Evolutionary conservation across 106 monocot genomes (phyloP).

Genomic region (Allium fistulosum): DNA sequence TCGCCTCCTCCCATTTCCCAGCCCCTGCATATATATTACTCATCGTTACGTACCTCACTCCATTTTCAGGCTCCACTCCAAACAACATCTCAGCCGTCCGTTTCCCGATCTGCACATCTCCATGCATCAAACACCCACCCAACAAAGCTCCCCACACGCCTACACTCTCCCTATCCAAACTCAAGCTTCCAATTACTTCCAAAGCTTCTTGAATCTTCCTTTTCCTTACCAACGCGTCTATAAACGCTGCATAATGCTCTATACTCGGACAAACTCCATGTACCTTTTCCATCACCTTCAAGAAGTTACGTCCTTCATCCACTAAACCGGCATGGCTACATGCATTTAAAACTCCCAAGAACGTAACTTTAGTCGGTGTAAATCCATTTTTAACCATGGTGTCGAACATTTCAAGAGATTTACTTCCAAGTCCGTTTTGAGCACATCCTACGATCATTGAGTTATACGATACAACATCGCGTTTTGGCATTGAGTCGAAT

Average conservation of each 20-base stretch:
- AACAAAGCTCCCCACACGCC: constrained; percentile 63
- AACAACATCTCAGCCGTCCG: constrained; percentile 45
- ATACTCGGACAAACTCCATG: constrained; percentile 26
- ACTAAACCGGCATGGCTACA: constrained; percentile 60
- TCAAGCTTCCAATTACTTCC: constrained; percentile 31
- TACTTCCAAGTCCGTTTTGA: constrained; percentile 34
- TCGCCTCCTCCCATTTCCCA: constrained; percentile 53
- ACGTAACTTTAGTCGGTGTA: constrained; percentile 44
- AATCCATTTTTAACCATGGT: constrained; percentile 35
- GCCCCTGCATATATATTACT: constrained; percentile 62
- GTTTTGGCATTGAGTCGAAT: constrained; percentile 39
- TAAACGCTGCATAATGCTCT: constrained; percentile 53
- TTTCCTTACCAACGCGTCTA: constrained; percentile 52
- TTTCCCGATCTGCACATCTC: constrained; percentile 40
- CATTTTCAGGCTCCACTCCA: constrained; percentile 43
- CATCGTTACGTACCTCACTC: constrained; percentile 52
- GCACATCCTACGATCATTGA: constrained; percentile 59
- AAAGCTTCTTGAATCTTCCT: constrained; percentile 31
- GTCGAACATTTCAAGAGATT: constrained; percentile 34
- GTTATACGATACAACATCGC: constrained; percentile 64
- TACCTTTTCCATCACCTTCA: constrained; percentile 37
- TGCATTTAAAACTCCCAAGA: constrained; percentile 51
- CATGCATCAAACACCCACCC: constrained; percentile 53
- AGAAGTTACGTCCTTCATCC: constrained; percentile 16
- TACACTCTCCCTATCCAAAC: constrained; percentile 12